These are phyloP conservation scores for Inga oerstediana DNA, from an alignment of 306 rosid genomes.

Conservation along the genomic window DNA sequence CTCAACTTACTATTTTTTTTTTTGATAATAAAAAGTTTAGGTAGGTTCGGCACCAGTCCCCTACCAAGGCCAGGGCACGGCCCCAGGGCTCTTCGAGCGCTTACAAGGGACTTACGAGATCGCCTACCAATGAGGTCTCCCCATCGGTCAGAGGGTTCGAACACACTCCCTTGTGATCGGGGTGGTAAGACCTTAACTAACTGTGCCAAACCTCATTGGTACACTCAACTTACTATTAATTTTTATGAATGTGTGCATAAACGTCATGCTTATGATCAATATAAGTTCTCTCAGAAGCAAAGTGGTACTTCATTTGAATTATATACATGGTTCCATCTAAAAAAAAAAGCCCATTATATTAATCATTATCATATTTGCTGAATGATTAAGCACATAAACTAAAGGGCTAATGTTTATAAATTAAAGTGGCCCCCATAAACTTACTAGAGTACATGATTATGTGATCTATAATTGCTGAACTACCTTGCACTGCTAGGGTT, in stretches of 20 bases:
- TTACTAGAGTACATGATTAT: background rate
- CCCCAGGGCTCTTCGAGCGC: no score
- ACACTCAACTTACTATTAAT: background rate
- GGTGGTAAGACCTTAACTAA: no score
- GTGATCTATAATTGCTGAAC: background rate
- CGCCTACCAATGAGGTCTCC: no score
- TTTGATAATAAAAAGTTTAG: no score
- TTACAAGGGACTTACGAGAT: no score
- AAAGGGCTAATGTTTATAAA: background rate
- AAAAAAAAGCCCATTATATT: background rate
- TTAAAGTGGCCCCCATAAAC: background rate
- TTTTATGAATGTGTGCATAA: background rate
- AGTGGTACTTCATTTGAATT: background rate
- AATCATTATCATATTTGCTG: background rate
- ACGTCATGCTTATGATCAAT: background rate
- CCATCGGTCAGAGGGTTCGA: no score
- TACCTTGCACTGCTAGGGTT: background rate
- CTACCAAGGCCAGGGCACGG: no score
- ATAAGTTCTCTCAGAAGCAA: background rate
- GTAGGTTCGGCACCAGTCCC: no score
- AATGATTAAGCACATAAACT: background rate
- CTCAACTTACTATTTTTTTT: no score
- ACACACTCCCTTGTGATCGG: no score
- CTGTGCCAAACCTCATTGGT: no score
- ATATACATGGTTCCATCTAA: background rate